A percentile compares a stretch with the other conserved stretches of the same genome.
Conservation (phyloP, 176 grass and related monocot species). For the Themeda triandra region DNA sequence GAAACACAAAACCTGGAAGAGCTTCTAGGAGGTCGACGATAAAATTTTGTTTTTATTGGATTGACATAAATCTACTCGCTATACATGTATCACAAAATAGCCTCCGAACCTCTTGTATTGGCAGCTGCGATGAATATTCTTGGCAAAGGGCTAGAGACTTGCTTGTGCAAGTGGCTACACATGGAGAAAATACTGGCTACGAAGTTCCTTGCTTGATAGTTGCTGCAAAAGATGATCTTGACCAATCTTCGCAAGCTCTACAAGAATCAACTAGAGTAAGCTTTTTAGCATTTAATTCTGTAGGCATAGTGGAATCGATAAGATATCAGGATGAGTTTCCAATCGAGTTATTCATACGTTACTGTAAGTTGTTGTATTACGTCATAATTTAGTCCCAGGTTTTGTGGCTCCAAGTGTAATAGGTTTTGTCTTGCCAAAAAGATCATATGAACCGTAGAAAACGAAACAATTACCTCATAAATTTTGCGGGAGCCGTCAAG, state of each 20-base stretch:
- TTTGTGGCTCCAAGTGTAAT: neutral
- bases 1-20: neutral
- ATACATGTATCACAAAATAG: neutral
- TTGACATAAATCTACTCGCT: neutral
- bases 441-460: neutral
- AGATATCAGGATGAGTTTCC: neutral
- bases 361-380: no score
- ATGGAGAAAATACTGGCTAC: constrained; percentile 93
- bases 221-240: constrained; percentile 97
- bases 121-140: constrained; percentile 85
- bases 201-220: constrained; percentile 96
- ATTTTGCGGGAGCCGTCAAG: no score
- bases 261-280: constrained; percentile 97
- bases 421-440: neutral
- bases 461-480: no score
- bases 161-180: constrained; percentile 87
- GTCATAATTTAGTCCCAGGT: no score
- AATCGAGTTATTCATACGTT: neutral
- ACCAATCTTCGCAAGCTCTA: constrained; percentile 79
- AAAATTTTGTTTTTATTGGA: neutral
- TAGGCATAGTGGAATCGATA: neutral
- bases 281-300: constrained; percentile 5
- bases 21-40: neutral
- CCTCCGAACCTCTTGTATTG: neutral
- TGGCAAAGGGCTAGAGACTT: constrained; percentile 90